Evolutionary conservation across 2,329 filamentous ascomycete genomes (phyloP).

Genomic region (Monosporascus sp.): DNA sequence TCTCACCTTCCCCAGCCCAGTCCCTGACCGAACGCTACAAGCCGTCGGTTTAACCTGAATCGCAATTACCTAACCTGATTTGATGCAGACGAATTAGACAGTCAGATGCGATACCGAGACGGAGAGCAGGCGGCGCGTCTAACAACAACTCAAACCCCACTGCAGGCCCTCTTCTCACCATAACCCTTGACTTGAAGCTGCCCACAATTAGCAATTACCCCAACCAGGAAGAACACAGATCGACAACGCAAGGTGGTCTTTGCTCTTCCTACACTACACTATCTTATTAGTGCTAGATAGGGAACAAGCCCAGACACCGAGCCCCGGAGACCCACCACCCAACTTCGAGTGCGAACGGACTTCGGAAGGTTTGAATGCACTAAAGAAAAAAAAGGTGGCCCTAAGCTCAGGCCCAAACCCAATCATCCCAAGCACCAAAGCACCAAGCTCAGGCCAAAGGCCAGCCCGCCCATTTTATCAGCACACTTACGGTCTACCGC

Average conservation of each 20-base stretch:
- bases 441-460: slow-evolving; percentile 46
- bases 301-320: not conserved
- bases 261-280: not conserved
- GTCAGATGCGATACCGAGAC: not conserved
- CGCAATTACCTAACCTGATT: not conserved
- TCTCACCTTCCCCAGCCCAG: too few species aligned
- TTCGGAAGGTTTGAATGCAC: too few species aligned
- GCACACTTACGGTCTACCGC: too few species aligned
- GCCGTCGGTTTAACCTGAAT: not conserved
- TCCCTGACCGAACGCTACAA: not conserved
- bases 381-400: too few species aligned
- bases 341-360: too few species aligned
- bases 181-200: not conserved
- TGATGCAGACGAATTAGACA: not conserved
- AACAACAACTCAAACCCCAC: not conserved
- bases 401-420: too few species aligned
- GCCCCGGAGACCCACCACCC: too few species aligned
- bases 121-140: not conserved
- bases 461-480: slow-evolving; percentile 31
- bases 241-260: not conserved
- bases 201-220: not conserved
- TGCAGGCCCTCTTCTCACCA: not conserved
- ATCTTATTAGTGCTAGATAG: not conserved
- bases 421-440: too few species aligned
- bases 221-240: not conserved